phyloP scores from a whole-genome alignment of 1,139 yeast species.

The Blastobotrys aristatus region DNA sequence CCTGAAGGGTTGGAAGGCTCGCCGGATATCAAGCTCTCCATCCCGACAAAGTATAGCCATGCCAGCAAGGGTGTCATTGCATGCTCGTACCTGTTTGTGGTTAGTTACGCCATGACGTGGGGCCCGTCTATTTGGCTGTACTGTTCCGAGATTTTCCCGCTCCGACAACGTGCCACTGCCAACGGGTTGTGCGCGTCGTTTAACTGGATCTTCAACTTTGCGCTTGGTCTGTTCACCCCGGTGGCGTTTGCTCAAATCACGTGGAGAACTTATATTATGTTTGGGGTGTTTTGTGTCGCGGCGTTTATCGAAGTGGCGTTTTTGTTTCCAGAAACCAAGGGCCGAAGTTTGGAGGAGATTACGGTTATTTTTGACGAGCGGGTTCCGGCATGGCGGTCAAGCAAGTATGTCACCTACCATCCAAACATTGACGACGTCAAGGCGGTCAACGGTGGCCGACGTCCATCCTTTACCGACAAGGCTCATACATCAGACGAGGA shows the following conservation, averaged over 20 bases:
- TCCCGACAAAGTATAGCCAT: conserved; percentile 42
- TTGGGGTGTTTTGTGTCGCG: conserved; percentile 53
- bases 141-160: conserved; percentile 53
- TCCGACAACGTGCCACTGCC: conserved; percentile 53
- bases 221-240: conserved; percentile 50
- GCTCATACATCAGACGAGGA: too few species aligned
- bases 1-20: conserved; percentile 64
- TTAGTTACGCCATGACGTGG: conserved; percentile 66
- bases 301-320: conserved; percentile 55
- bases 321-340: conserved; percentile 61
- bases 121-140: conserved; percentile 59
- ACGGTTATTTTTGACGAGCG: conserved; percentile 45
- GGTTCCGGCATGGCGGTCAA: conserved; percentile 21
- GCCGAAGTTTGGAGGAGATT: conserved; percentile 59
- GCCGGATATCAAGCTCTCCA: conserved; percentile 44
- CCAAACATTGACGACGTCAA: conserved; percentile 26
- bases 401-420: conserved; percentile 32
- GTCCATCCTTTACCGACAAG: conserved; percentile 11
- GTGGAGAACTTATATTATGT: conserved; percentile 52
- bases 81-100: conserved; percentile 57
- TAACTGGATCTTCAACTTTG: conserved; percentile 59
- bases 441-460: conserved; percentile 27
- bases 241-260: conserved; percentile 52
- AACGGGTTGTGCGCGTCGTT: conserved; percentile 53
- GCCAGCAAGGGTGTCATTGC: conserved; percentile 51